Conservation (phyloP, 495 filamentous ascomycete species). For the Penicillium herquei region DNA sequence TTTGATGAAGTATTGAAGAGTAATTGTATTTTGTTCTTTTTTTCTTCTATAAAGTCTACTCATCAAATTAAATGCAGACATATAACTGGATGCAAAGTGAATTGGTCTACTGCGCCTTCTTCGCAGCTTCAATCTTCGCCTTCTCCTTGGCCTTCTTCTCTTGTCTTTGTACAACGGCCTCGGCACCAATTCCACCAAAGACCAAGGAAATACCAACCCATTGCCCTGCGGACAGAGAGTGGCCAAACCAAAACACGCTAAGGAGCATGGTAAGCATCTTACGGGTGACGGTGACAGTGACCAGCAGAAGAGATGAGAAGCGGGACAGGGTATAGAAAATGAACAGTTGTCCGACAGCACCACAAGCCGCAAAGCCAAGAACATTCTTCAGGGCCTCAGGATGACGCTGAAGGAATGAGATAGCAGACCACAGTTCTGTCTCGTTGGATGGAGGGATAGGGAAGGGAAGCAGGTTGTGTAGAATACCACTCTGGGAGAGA, state of each 20-base stretch:
- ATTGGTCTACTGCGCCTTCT: slow-evolving; percentile 35
- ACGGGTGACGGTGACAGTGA: slow-evolving; percentile 93
- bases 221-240: slow-evolving; percentile 78
- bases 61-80: too few relatives aligned
- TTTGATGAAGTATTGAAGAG: too few relatives aligned
- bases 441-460: slow-evolving; percentile 49
- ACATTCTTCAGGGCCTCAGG: slow-evolving; percentile 82
- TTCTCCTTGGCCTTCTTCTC: slow-evolving; percentile 83
- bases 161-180: slow-evolving; percentile 74
- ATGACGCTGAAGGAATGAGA: slow-evolving; percentile 73
- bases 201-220: slow-evolving; percentile 90
- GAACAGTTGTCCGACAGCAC: slow-evolving; percentile 92
- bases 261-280: slow-evolving; percentile 99
- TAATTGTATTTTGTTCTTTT: too few relatives aligned
- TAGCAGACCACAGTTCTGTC: slow-evolving; percentile 74
- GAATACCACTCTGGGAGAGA: slow-evolving; percentile 62
- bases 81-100: too few relatives aligned
- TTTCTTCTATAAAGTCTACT: too few relatives aligned
- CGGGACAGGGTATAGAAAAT: slow-evolving; percentile 94
- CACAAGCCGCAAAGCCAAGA: slow-evolving; percentile 86
- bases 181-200: slow-evolving; percentile 92
- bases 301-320: slow-evolving; percentile 87
- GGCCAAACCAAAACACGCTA: slow-evolving; percentile 91
- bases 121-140: slow-evolving; percentile 53
- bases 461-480: slow-evolving; percentile 66